phyloP scores from a whole-genome alignment of 306 rosid genomes.

The Prunus fruticosa region DNA sequence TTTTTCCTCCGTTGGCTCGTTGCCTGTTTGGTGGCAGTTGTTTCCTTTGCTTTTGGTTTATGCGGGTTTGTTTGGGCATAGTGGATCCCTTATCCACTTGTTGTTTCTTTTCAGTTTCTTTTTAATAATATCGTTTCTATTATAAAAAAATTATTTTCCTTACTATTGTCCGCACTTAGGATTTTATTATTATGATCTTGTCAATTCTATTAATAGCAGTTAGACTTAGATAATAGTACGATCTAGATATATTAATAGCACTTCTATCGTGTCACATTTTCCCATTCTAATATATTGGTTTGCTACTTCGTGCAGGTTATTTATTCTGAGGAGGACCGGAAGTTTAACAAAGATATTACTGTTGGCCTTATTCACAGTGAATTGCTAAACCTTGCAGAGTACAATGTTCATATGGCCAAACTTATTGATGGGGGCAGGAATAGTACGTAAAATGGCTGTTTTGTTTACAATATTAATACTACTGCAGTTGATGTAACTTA shows the following conservation, averaged over 20 bases:
- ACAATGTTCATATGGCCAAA: conserved; percentile 97
- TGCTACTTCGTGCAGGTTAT: conserved; percentile 61
- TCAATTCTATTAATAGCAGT: not conserved
- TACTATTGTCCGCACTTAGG: not conserved
- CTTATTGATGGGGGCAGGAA: conserved; percentile 97
- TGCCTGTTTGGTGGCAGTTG: no score
- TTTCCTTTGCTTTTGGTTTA: no score
- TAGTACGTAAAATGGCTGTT: conserved; percentile 52
- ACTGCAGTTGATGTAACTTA: conserved; percentile 20
- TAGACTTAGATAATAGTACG: not conserved
- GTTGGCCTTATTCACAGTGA: conserved; percentile 83
- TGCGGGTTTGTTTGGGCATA: no score
- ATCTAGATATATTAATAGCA: not conserved
- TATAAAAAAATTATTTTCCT: not conserved
- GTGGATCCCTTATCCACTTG: no score
- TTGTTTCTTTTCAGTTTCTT: no score
- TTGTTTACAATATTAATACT: not conserved
- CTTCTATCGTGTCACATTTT: not conserved
- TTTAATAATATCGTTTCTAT: no score
- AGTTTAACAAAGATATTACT: conserved; percentile 85
- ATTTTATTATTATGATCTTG: not conserved
- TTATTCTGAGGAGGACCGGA: conserved; percentile 95
- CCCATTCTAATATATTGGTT: not conserved
- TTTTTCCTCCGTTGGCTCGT: no score
- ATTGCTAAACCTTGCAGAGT: conserved; percentile 89